Conservation (phyloP, 768 basidiomycete genomes). For the Lentinula sp. region DNA sequence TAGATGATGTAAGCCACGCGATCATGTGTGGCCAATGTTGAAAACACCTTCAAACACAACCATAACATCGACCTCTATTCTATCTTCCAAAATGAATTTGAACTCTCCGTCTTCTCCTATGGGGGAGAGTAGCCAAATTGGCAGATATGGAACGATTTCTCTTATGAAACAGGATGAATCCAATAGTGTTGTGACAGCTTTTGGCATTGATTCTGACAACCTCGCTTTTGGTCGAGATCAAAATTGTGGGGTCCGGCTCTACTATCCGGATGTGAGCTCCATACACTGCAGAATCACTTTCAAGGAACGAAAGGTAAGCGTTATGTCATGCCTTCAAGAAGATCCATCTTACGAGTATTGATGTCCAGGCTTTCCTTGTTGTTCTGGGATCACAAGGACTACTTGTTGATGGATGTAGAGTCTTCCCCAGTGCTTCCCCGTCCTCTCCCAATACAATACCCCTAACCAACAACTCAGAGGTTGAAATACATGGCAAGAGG, state of each 20-base stretch:
- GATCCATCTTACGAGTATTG: background rate
- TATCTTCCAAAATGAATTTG: background rate
- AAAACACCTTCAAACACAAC: background rate
- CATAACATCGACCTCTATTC: background rate
- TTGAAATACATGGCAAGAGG: conserved; percentile 63
- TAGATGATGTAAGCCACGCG: background rate
- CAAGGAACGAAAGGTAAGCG: conserved; percentile 53
- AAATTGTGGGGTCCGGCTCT: conserved; percentile 60
- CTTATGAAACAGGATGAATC: conserved; percentile 50
- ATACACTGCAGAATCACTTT: conserved; percentile 68
- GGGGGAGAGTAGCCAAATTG: conserved; percentile 37
- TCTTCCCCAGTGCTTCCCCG: conserved; percentile 38
- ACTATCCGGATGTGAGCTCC: conserved; percentile 56
- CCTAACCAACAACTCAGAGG: conserved; percentile 56
- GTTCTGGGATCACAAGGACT: conserved; percentile 56
- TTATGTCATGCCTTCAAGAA: background rate
- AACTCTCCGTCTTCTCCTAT: background rate
- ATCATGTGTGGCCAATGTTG: background rate
- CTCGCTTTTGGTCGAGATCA: conserved; percentile 67
- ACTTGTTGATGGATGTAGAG: conserved; percentile 55
- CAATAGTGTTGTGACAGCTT: conserved; percentile 49
- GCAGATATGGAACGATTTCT: conserved; percentile 59
- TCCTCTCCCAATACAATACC: conserved; percentile 49
- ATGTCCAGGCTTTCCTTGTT: conserved; percentile 55
- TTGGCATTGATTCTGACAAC: conserved; percentile 64